Evolutionary conservation across 2,329 filamentous ascomycete species (phyloP).

Genomic region (Penicillium sp.): DNA sequence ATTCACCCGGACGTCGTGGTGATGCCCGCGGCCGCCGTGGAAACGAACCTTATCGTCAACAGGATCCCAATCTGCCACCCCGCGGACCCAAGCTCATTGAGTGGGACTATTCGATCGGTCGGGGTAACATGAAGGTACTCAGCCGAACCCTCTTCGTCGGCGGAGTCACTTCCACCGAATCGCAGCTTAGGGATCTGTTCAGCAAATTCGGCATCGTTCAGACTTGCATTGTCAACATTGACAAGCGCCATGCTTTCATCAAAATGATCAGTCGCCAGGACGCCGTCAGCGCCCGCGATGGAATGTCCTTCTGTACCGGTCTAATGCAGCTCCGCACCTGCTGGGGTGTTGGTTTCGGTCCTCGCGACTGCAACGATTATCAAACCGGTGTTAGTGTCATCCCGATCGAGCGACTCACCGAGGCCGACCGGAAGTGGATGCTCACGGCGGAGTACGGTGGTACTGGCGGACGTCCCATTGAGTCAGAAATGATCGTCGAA

Average conservation of each 20-base stretch:
- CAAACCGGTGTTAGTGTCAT: conserved; percentile 88
- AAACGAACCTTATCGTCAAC: conserved; percentile 73
- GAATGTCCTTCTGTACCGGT: conserved; percentile 76
- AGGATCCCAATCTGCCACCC: conserved; percentile 43
- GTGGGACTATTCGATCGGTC: conserved; percentile 70
- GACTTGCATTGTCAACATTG: conserved; percentile 96
- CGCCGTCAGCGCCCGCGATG: conserved; percentile 77
- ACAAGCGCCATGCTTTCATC: conserved; percentile 97
- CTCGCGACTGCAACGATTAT: conserved; percentile 96
- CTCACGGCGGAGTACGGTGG: conserved; percentile 89
- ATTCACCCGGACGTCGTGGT: conserved; percentile 62
- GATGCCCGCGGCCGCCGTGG: conserved; percentile 51
- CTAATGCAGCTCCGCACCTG: conserved; percentile 79
- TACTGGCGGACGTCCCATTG: conserved; percentile 78
- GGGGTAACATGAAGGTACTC: conserved; percentile 82
- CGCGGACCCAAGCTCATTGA: conserved; percentile 72
- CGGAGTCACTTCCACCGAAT: conserved; percentile 83
- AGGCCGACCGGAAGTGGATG: conserved; percentile 97
- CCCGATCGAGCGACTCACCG: conserved; percentile 86
- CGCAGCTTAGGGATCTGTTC: conserved; percentile 79
- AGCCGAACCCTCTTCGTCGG: conserved; percentile 96
- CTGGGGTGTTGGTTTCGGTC: conserved; percentile 97
- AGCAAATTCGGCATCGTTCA: conserved; percentile 81
- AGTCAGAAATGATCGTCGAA: conserved; percentile 83
- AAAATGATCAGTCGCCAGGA: conserved; percentile 94